Evolutionary conservation across 352 stramenopile species (phyloP), one percentile per base, ranked within the genome.

Genomic region (Saprolegnia parasitica): DNA sequence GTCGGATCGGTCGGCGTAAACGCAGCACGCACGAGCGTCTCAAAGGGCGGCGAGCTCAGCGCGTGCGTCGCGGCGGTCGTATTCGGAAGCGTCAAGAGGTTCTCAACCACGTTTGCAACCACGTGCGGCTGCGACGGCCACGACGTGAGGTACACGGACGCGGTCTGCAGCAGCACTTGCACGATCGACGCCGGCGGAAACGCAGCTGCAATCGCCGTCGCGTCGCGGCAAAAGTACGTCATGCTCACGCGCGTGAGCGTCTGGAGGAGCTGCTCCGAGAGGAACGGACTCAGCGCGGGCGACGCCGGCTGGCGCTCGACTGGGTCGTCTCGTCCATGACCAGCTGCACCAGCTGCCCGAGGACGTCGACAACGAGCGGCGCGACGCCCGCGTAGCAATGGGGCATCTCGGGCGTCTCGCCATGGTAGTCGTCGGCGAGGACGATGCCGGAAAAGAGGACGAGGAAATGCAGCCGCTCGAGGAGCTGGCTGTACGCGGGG

Each of bases 121-220:
- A 95, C 84, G 4, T 91, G 73, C 0, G 87, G 86, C 32, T 95
- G 84, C 0, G 86, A 92, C 0, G 86, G 80, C 87, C 87, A 95
- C 71, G 92, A 79, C 40, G 90, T 76, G 42, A 95, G 58, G 47
- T 93, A 95, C 24, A 86, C 58, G 6, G 80, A 87, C 42, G 75
- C 75, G 49, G 88, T 77, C 63, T 92, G 77, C 1, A 93, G 75
- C 18, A 93, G 72, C 46, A 95, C 90, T 54, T 81, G 81, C 18
- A 93, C 71, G 10, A 95, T 65, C 40, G 91, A 80, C 1, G 71
- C 76, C 84, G 47, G 76, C 77, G 76, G 83, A 76, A 93, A 91
- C 37, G 88, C 76, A 65, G 92, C 78, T 8, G 82, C 63, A 16
- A 93, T 39, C 35, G 74, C 78, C 24, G 81, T 79, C 4, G 81